A percentile compares a stretch with the other conserved stretches of the same genome.
Evolutionary conservation across 768 basidiomycete species (phyloP).

Genomic region (Lanmaoa rubissima): DNA sequence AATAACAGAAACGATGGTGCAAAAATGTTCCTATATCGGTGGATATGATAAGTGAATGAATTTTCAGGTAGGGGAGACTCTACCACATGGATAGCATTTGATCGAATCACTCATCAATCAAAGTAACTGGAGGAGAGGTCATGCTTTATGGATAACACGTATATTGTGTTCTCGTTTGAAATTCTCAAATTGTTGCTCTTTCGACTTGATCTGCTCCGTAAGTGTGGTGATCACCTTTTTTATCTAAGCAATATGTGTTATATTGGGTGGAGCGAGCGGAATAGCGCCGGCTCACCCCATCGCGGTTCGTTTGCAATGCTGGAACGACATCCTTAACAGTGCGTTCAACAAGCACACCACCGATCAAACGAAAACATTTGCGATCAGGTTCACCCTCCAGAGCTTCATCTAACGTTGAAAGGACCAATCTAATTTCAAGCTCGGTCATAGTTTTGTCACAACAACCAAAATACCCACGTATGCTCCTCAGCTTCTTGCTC

Average conservation of each 20-base stretch:
- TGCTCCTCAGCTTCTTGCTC: constrained; percentile 97
- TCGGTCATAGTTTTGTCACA: not conserved
- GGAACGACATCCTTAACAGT: constrained; percentile 96
- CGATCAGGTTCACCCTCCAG: constrained; percentile 81
- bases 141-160: constrained; percentile 48
- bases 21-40: not conserved
- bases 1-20: not conserved
- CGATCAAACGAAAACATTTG: constrained; percentile 95
- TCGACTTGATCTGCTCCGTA: constrained; percentile 83
- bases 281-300: constrained; percentile 59
- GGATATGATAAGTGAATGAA: not conserved
- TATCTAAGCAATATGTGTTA: constrained; percentile 52
- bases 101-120: not conserved
- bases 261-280: not conserved
- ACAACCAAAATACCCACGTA: constrained; percentile 51
- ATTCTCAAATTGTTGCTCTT: constrained; percentile 78
- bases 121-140: constrained; percentile 7
- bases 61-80: not conserved
- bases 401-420: constrained; percentile 82
- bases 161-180: constrained; percentile 81
- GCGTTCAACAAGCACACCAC: constrained; percentile 92
- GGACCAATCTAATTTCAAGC: constrained; percentile 63
- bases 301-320: constrained; percentile 81
- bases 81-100: not conserved
- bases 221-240: constrained; percentile 74